These are phyloP conservation scores for Chlorella sp. DNA, from an alignment of 139 green algal genomes.

Conservation along the genomic window DNA sequence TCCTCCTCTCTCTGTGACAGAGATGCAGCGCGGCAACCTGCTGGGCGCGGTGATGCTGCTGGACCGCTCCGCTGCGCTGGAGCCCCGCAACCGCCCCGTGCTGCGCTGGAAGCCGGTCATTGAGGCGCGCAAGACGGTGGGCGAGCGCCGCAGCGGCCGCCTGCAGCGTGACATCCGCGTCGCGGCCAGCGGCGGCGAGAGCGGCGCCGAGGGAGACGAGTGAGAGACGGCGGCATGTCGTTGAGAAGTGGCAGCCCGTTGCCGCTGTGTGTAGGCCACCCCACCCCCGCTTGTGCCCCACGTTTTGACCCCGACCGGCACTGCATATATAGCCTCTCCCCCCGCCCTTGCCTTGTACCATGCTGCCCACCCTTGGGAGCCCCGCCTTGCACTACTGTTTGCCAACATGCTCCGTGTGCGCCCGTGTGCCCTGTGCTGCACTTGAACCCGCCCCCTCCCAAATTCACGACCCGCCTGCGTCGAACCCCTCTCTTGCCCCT, in stretches of 20 bases:
- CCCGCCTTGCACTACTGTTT: not conserved
- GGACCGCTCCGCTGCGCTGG: constrained; percentile 55
- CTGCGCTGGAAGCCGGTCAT: constrained; percentile 57
- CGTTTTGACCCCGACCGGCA: not conserved
- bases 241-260: not conserved
- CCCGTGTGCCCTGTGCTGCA: not conserved
- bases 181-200: not conserved
- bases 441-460: not conserved
- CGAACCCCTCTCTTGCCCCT: too few species aligned
- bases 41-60: constrained; percentile 70
- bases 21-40: constrained; percentile 78
- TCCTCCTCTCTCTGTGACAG: too few species aligned
- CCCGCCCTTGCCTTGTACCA: too few species aligned
- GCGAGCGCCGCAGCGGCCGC: not conserved
- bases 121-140: constrained; percentile 34
- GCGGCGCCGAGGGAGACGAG: not conserved
- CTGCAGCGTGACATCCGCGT: too few species aligned
- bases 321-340: too few species aligned
- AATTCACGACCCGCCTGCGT: too few species aligned
- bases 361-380: not conserved
- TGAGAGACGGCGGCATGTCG: not conserved
- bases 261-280: not conserved
- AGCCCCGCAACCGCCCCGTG: constrained; percentile 52
- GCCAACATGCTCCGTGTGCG: not conserved
- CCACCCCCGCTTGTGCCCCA: not conserved